These are phyloP conservation scores for Fusarium chlamydosporum DNA, from an alignment of 2,329 filamentous ascomycete species.

Conservation along the genomic window DNA sequence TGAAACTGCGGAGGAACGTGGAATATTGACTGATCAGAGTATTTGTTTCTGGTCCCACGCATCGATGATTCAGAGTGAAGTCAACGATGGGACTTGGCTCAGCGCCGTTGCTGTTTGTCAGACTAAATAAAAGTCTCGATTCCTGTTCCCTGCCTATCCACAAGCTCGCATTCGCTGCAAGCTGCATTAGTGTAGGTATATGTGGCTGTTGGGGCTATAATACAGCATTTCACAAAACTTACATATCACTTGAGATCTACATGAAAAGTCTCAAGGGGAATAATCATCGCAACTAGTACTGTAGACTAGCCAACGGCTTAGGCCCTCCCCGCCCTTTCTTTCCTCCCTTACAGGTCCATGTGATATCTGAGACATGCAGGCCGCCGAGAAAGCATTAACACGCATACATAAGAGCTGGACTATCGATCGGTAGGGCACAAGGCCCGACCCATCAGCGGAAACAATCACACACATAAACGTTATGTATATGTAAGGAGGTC, in stretches of 20 bases:
- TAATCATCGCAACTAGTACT: slow-evolving; percentile 19
- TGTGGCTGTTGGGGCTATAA: slow-evolving; percentile 15
- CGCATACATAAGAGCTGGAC: slow-evolving; percentile 27
- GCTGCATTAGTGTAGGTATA: slow-evolving; percentile 31
- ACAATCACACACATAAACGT: slow-evolving; percentile 35
- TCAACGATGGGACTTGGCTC: slow-evolving; percentile 22
- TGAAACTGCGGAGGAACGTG: slow-evolving; percentile 45
- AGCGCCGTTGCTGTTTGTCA: slow-evolving; percentile 10
- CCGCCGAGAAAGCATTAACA: slow-evolving; percentile 27
- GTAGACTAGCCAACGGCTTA: slow-evolving; percentile 30
- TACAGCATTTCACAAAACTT: slow-evolving; percentile 23
- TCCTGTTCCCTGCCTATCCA: slow-evolving; percentile 32
- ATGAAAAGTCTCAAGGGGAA: slow-evolving; percentile 36
- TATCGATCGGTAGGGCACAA: slow-evolving; percentile 40
- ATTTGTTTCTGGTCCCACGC: slow-evolving; percentile 31
- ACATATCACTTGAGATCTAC: slow-evolving; percentile 43
- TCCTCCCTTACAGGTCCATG: slow-evolving; percentile 40
- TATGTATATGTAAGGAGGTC: slow-evolving; percentile 23
- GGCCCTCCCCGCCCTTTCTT: slow-evolving; percentile 25
- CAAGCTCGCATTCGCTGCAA: slow-evolving; percentile 28
- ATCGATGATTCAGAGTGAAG: slow-evolving; percentile 34
- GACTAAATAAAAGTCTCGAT: slow-evolving; percentile 7
- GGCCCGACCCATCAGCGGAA: slow-evolving; percentile 37
- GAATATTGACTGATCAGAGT: slow-evolving; percentile 27
- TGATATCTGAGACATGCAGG: slow-evolving; percentile 51